Evolutionary conservation across 2,329 filamentous ascomycete species (phyloP).

Genomic region (Hawksworthiomyces lignivorus): DNA sequence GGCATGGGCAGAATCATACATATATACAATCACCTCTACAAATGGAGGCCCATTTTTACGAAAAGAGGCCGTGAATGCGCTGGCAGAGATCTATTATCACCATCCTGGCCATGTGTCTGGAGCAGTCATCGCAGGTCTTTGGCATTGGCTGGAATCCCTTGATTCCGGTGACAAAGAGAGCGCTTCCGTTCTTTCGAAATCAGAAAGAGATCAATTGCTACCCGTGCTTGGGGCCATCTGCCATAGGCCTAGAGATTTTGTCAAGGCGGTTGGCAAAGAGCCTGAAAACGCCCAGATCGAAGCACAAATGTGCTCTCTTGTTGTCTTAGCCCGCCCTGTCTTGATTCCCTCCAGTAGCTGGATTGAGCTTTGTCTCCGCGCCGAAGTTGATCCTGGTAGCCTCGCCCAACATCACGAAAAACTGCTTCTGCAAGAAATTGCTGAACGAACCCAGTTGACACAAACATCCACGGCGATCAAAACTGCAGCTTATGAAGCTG

Average conservation of each 20-base stretch:
- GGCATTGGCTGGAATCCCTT: slow-evolving; percentile 67
- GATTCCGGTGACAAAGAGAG: slow-evolving; percentile 71
- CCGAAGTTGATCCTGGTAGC: slow-evolving; percentile 73
- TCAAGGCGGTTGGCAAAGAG: slow-evolving; percentile 29
- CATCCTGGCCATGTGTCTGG: slow-evolving; percentile 50
- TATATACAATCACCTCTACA: slow-evolving; percentile 66
- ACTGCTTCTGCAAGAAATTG: slow-evolving; percentile 61
- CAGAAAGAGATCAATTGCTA: slow-evolving; percentile 56
- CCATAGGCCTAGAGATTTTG: slow-evolving; percentile 43
- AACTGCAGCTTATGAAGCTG: slow-evolving; percentile 71
- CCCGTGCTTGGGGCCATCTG: slow-evolving; percentile 56
- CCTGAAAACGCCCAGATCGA: slow-evolving; percentile 48
- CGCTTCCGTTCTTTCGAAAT: slow-evolving; percentile 57
- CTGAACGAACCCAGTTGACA: slow-evolving; percentile 36
- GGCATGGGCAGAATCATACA: slow-evolving; percentile 76
- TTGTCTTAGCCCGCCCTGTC: slow-evolving; percentile 71
- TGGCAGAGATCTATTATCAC: slow-evolving; percentile 59
- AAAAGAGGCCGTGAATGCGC: slow-evolving; percentile 50
- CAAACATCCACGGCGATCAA: slow-evolving; percentile 47
- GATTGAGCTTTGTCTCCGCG: slow-evolving; percentile 80
- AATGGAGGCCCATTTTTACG: slow-evolving; percentile 54
- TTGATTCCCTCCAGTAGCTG: slow-evolving; percentile 72
- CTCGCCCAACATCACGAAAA: slow-evolving; percentile 60
- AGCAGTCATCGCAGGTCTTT: slow-evolving; percentile 65
- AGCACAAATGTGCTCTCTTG: slow-evolving; percentile 64